Evolutionary conservation across 2,329 filamentous ascomycete genomes (phyloP).

Genomic region (Chlorencoelia australis): DNA sequence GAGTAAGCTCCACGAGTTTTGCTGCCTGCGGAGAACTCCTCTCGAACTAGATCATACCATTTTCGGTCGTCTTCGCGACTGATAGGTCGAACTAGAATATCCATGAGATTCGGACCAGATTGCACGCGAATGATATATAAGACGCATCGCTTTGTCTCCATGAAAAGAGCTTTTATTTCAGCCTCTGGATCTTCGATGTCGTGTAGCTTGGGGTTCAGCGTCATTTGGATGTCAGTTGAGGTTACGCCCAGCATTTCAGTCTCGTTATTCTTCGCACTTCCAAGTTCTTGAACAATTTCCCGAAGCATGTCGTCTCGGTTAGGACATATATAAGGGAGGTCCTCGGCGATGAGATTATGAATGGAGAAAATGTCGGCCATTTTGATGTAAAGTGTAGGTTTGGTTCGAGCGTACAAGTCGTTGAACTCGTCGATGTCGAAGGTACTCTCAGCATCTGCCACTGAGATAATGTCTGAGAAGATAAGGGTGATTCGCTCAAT

Average conservation of each 20-base stretch:
- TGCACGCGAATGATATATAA: slow-evolving; percentile 97
- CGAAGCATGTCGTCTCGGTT: slow-evolving; percentile 77
- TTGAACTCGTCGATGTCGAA: slow-evolving; percentile 99
- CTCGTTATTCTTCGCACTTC: slow-evolving; percentile 93
- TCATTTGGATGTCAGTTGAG: slow-evolving; percentile 76
- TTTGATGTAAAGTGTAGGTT: slow-evolving; percentile 98
- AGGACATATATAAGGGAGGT: slow-evolving; percentile 69
- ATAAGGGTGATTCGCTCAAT: slow-evolving; percentile 70
- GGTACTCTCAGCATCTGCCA: slow-evolving; percentile 77
- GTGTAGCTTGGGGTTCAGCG: slow-evolving; percentile 79
- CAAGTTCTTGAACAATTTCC: slow-evolving; percentile 86
- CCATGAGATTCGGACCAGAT: slow-evolving; percentile 81
- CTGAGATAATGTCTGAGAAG: slow-evolving; percentile 67
- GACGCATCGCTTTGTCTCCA: slow-evolving; percentile 96
- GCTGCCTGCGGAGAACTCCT: slow-evolving; percentile 64
- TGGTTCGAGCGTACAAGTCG: slow-evolving; percentile 90
- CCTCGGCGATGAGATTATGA: slow-evolving; percentile 74
- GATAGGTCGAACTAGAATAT: slow-evolving; percentile 88
- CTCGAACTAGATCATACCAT: slow-evolving; percentile 71
- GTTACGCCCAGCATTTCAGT: slow-evolving; percentile 82
- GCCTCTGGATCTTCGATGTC: slow-evolving; percentile 89
- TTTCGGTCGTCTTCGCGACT: slow-evolving; percentile 77
- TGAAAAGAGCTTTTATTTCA: slow-evolving; percentile 84
- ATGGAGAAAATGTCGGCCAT: slow-evolving; percentile 96
- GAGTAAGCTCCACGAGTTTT: slow-evolving; percentile 77